These are phyloP conservation scores for Pestalotiopsis fici DNA, from an alignment of 2,329 filamentous ascomycete genomes.

Conservation along the genomic window DNA sequence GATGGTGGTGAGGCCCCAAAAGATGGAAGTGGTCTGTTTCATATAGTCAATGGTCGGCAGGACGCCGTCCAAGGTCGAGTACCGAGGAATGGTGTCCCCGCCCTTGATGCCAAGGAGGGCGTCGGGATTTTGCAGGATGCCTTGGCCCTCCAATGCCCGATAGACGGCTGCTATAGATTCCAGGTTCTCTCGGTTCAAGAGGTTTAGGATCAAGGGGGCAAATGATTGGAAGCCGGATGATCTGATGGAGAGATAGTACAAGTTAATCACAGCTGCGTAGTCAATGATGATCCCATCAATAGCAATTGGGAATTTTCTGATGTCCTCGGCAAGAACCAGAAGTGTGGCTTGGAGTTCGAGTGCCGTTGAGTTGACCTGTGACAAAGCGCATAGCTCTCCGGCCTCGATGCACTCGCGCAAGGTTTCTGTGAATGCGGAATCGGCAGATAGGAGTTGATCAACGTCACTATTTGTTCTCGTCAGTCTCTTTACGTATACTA, in stretches of 20 bases:
- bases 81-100: constrained; percentile 12
- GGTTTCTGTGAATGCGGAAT: constrained; percentile 28
- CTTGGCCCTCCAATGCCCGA: not conserved
- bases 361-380: constrained; percentile 27
- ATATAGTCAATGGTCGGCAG: constrained; percentile 12
- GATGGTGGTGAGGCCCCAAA: constrained; percentile 16
- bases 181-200: not conserved
- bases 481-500: not conserved
- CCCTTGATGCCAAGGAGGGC: constrained; percentile 12
- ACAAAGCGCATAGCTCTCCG: constrained; percentile 27
- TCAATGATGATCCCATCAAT: constrained; percentile 22
- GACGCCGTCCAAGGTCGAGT: constrained; percentile 3
- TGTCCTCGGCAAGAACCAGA: constrained; percentile 24
- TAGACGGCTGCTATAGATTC: not conserved
- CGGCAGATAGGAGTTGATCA: constrained; percentile 24
- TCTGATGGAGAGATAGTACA: not conserved
- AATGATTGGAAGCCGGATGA: not conserved
- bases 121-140: not conserved
- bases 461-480: constrained; percentile 16
- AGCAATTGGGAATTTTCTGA: constrained; percentile 28
- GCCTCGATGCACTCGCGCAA: constrained; percentile 26
- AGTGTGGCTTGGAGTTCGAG: constrained; percentile 42
- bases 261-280: constrained; percentile 21
- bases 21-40: constrained; percentile 14
- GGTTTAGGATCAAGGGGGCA: not conserved